Evolutionary conservation across 179 eudicot species (phyloP).

Genomic region (Beta lomatogona): DNA sequence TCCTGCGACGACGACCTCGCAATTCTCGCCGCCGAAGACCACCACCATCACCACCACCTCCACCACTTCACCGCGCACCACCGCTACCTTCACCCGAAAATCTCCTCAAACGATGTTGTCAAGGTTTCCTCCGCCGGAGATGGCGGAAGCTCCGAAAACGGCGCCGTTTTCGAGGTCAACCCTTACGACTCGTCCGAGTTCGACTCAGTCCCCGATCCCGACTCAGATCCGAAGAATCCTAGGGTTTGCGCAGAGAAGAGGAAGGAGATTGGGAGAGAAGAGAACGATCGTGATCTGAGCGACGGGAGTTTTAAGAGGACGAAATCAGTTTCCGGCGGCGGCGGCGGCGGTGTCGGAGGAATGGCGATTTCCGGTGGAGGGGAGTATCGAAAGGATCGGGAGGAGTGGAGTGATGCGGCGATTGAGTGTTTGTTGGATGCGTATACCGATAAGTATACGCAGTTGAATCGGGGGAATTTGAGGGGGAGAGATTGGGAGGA

Average conservation of each 20-base stretch:
- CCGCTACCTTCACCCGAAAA: background rate
- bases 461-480: conserved; percentile 78
- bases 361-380: conserved; percentile 27
- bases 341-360: conserved; percentile 12
- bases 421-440: conserved; percentile 78
- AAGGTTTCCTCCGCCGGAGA: conserved; percentile 8
- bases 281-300: background rate
- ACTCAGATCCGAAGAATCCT: conserved; percentile 40
- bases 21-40: conserved; percentile 57
- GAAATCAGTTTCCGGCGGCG: conserved; percentile 15
- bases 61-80: background rate
- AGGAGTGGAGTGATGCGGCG: conserved; percentile 93
- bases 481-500: conserved; percentile 98
- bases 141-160: conserved; percentile 14
- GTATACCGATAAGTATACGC: conserved; percentile 72
- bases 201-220: conserved; percentile 40
- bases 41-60: conserved; percentile 29
- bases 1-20: conserved; percentile 88
- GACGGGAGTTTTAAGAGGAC: conserved; percentile 41
- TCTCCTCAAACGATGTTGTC: background rate
- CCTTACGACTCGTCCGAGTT: conserved; percentile 34
- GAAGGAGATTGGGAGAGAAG: conserved; percentile 48
- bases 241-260: conserved; percentile 40
- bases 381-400: conserved; percentile 85
- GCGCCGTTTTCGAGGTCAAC: conserved; percentile 35